Evolutionary conservation across 2,329 filamentous ascomycete genomes (phyloP), one percentile per base, ranked within the genome.

Genomic region (Microdochium trichocladiopsis): DNA sequence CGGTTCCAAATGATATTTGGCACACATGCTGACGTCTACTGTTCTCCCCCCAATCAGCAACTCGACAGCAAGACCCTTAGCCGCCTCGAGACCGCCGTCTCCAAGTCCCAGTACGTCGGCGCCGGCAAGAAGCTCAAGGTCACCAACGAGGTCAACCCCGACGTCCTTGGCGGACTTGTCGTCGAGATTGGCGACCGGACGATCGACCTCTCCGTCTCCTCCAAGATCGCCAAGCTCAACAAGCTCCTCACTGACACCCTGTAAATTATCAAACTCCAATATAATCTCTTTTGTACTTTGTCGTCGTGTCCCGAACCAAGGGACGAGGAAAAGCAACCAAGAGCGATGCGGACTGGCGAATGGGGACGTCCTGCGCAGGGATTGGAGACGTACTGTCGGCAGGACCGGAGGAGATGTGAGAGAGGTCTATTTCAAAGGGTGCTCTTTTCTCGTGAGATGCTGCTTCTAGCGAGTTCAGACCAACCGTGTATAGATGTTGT

Each of bases 61-160:
- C 85, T 99, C 67, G 94, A 99, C 74, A 82, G 75, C 79, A 92
- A 85, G 80, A 91, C 88, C 58, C 82, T 99, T 65, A 78, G 72
- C 71, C 88, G 94, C 68, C 83, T 99, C 62, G 92, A 99, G 80
- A 75, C 77, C 61, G 91, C 92, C 63, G 85, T 97, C 65, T 70
- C 86, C 75, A 97, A 96, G 83, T 96, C 91, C 57, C 74, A 86
- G 69, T 95, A 91, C 77, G 84, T 92, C 63, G 86, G 87, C 69
- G 82, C 88, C 72, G 92, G 92, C 78, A 92, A 96, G 87, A 97
- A 95, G 82, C 84, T 97, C 74, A 97, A 96, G 87, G 88, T 97
- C 65, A 89, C 90, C 64, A 88, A 95, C 76, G 87, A 90, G 80
- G 88, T 97, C 73, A 94, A 96, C 83, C 82, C 93, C 56, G 93